Evolutionary conservation across 2,329 filamentous ascomycete species (phyloP), one percentile per base, ranked within the genome.

Genomic region (Claviceps spartinae): DNA sequence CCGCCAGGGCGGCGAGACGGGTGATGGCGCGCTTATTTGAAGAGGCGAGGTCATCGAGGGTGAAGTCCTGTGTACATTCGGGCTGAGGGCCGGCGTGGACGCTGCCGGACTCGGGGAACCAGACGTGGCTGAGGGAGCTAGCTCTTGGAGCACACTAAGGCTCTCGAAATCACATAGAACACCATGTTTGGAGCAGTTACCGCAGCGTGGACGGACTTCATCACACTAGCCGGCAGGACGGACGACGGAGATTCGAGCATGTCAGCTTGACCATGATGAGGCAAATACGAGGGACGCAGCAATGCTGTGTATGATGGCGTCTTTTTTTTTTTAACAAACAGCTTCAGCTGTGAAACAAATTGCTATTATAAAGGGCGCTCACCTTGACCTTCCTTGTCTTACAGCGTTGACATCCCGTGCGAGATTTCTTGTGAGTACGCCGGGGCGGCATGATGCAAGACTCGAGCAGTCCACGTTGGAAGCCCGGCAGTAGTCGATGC

Each of bases 311-410:
- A 20, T 44, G 13, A 4, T 26, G 42, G 42, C 22, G 42, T 30
- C 14, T 18, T 36, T 9, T 30, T 26, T 26, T 26, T 34, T 11
- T 11, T 11, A 11, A 11, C 30, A 34, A 34, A 34, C 30, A 11
- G 30, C 30, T 9, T 34, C 30, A 24, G 38, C n/a, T 9, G 47
- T 20, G 5, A 16, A n/a, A 42, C 2, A 22, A 34, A 11, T 4
- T 11, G 20, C 34, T 4, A 3, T 24, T 1, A 7, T 38, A 9
- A 30, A 14, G 40, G 11, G 48, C n/a, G 36, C 61, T 48, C 66
- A 82, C 81, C 77, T 86, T 86, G 62, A 86, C 83, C 66, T 85
- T 85, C 55, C 82, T 72, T 52, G 72, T 71, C 67, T 85, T 86
- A 66, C 82, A 86, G 54, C 78, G 71, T 55, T 75, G 73, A 60